Evolutionary conservation across 2,329 filamentous ascomycete species (phyloP).

Genomic region (Xylaria sp.): DNA sequence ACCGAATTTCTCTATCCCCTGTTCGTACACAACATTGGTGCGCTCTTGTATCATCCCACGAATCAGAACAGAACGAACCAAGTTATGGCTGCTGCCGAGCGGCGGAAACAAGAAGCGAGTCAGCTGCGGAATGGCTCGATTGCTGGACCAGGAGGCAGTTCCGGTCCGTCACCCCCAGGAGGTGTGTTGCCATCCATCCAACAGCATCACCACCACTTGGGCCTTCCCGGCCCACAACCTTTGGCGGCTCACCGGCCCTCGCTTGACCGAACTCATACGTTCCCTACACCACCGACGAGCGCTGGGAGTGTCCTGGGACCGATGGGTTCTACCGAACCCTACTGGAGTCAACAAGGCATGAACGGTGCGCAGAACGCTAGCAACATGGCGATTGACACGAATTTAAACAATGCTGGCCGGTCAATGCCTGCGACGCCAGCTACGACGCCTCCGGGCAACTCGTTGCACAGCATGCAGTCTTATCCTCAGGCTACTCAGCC

Average conservation of each 20-base stretch:
- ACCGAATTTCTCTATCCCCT: slow-evolving; percentile 91
- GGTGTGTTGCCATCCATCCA: slow-evolving; percentile 60
- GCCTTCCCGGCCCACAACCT: slow-evolving; percentile 51
- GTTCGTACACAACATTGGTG: slow-evolving; percentile 95
- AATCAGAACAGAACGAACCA: slow-evolving; percentile 78
- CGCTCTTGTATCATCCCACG: slow-evolving; percentile 85
- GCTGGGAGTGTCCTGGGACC: slow-evolving; percentile 76
- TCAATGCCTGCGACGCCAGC: slow-evolving; percentile 90
- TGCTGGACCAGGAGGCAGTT: slow-evolving; percentile 47
- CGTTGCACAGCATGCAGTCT: slow-evolving; percentile 70
- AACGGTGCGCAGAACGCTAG: slow-evolving; percentile 58
- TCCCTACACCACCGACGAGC: slow-evolving; percentile 88
- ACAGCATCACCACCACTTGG: slow-evolving; percentile 57
- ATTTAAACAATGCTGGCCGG: slow-evolving; percentile 64
- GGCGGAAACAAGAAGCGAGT: slow-evolving; percentile 65
- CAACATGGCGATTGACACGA: slow-evolving; percentile 75
- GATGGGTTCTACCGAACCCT: slow-evolving; percentile 71
- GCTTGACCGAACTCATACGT: slow-evolving; percentile 82
- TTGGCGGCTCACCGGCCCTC: slow-evolving; percentile 67
- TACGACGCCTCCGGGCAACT: slow-evolving; percentile 76
- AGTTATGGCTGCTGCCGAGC: slow-evolving; percentile 79
- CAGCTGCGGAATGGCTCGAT: slow-evolving; percentile 56
- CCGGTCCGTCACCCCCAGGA: slow-evolving; percentile 46
- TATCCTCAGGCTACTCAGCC: slow-evolving; percentile 64
- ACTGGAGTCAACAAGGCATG: slow-evolving; percentile 66